Evolutionary conservation across 176 grass and related monocot species (phyloP), one percentile per base, ranked within the genome.

Genomic region (Bolboschoenus planiculmis): DNA sequence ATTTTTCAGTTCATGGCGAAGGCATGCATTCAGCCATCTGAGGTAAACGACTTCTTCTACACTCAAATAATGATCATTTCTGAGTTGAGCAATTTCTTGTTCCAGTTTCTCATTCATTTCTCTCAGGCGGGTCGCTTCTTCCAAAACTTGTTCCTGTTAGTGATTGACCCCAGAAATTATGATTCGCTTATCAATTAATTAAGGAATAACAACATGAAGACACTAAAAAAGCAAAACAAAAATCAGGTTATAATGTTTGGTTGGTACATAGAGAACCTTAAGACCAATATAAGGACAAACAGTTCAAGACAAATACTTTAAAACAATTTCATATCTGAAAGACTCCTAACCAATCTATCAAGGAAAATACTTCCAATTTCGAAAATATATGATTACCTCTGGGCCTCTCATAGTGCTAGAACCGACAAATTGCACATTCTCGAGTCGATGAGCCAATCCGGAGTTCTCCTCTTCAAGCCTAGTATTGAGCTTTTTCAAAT

Each of bases 11-110:
- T 97, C 95, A 47, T 97, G 83, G 51, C 92, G 85, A 53, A 94
- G 83, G 90, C 92, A 94, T 50, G 92, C 92, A 85, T 97, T 97
- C 46, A 93, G 62, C 92, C 95, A 93, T 78, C 88, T 92, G 77
- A 97, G 95, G 83, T 97, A 97, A 8, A 97, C 95, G 27, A 94
- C 84, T 79, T 97, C 95, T 80, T 94, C 90, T 20, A 92, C 85
- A 58, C 88, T 85, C 30, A 81, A 66, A 73, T 83, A 93, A 79
- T 92, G 92, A 70, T 91, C 73, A 58, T 39, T 68, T 86, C 37
- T 90, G 18, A 97, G 81, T 83, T 90, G 88, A 80, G 92, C 90
- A 70, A 97, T 85, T 88, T 94, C 86, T 83, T 80, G 64, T 46
- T 66, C 78, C 85, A 97, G 75, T 35, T 62, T 79, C 53, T 91